phyloP scores from a whole-genome alignment of 306 rosid genomes.

The Mimosa bimucronata region DNA sequence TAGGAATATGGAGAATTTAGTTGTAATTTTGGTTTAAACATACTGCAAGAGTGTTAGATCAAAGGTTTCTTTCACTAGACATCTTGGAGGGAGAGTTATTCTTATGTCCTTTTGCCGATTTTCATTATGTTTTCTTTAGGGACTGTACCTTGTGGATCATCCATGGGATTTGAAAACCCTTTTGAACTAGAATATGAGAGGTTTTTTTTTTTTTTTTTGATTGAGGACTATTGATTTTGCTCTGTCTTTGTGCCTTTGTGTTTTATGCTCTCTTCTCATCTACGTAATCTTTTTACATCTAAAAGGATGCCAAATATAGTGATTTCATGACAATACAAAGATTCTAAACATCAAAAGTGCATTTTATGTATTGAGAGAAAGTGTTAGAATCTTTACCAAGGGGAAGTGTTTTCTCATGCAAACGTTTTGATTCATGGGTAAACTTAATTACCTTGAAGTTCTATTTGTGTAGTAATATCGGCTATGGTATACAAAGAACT shows the following conservation, averaged over 20 bases:
- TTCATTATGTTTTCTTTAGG: background rate
- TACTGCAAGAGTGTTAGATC: background rate
- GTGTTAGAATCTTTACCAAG: background rate
- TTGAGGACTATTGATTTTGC: background rate
- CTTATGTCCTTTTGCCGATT: background rate
- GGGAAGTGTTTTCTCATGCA: background rate
- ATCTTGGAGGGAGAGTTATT: background rate
- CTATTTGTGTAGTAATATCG: background rate
- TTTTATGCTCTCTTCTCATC: background rate
- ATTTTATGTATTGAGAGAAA: background rate
- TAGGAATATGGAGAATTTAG: no score
- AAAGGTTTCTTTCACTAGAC: background rate
- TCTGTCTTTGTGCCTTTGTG: background rate
- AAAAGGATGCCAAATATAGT: background rate
- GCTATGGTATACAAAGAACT: background rate
- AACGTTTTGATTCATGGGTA: background rate
- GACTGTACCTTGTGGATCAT: background rate
- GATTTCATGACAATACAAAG: background rate
- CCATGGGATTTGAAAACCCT: background rate
- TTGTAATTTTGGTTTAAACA: background rate
- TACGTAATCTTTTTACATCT: background rate
- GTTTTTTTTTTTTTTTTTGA: no score
- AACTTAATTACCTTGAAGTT: background rate
- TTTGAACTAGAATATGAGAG: background rate
- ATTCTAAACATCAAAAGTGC: conserved; percentile 11